Conservation (phyloP, 148 eudicot species). For the Salicornia ramosissima region DNA sequence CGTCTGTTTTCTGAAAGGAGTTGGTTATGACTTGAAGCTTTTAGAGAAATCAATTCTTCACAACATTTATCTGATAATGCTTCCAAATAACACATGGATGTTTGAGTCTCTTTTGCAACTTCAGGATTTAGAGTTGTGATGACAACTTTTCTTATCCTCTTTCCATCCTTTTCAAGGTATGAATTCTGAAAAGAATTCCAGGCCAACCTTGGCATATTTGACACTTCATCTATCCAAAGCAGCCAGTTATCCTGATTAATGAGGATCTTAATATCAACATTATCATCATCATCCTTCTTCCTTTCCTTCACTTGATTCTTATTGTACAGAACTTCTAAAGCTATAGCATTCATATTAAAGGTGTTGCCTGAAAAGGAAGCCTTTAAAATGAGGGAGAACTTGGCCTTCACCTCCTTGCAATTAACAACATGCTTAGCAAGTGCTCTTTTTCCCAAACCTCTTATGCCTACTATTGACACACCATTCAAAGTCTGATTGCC, state of each 20-base stretch:
- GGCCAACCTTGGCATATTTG: not conserved
- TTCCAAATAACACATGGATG: not conserved
- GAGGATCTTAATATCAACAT: too few species aligned
- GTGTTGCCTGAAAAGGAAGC: not conserved
- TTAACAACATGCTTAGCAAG: not conserved
- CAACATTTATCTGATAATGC: not conserved
- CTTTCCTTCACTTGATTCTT: too few species aligned
- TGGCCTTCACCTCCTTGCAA: not conserved
- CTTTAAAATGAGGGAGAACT: not conserved
- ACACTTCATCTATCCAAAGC: constrained; percentile 1
- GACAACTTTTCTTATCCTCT: not conserved
- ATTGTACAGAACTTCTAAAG: too few species aligned
- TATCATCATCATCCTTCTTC: too few species aligned
- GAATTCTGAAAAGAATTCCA: not conserved
- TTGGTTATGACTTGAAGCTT: too few species aligned
- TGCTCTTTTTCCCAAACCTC: constrained; percentile 15
- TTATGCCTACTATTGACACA: constrained; percentile 21
- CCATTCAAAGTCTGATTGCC: not conserved
- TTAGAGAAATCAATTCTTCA: not conserved
- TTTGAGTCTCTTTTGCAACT: not conserved
- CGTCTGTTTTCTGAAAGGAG: not conserved
- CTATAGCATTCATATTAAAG: too few species aligned
- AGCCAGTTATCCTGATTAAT: not conserved
- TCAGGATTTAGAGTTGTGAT: constrained; percentile 5
- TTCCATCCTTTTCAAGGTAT: not conserved